Evolutionary conservation across 1,284 basidiomycete genomes (phyloP).

Genomic region (Boletus semigastroideus): DNA sequence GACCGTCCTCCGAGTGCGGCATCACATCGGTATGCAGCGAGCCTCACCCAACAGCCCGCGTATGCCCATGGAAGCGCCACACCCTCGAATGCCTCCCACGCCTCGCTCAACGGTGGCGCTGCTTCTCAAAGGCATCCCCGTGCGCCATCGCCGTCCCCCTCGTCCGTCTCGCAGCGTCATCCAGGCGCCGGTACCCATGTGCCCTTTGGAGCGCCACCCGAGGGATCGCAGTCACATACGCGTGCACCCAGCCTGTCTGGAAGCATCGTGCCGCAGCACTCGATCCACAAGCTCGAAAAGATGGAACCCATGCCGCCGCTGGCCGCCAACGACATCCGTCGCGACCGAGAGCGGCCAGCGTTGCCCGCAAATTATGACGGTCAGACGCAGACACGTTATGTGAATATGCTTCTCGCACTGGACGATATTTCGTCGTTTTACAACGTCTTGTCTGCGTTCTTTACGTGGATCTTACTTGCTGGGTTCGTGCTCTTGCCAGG

Average conservation of each 20-base stretch:
- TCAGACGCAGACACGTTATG: constrained; percentile 30
- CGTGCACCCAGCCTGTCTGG: constrained; percentile 7
- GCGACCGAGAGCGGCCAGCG: constrained; percentile 20
- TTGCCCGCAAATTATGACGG: constrained; percentile 27
- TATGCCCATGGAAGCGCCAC: constrained; percentile 28
- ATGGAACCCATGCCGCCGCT: constrained; percentile 1
- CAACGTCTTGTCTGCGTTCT: constrained; percentile 50
- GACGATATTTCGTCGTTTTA: constrained; percentile 35
- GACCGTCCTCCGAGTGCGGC: constrained; percentile 32
- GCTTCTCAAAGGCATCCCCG: constrained; percentile 16
- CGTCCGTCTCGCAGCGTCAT: constrained; percentile 5
- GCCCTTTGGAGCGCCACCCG: constrained; percentile 6
- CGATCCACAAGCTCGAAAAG: constrained; percentile 4
- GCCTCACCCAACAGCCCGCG: constrained; percentile 21
- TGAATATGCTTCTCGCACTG: constrained; percentile 34
- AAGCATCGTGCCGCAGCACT: neutral
- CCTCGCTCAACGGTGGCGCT: constrained; percentile 22
- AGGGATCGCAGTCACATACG: constrained; percentile 20
- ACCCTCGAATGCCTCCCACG: constrained; percentile 18
- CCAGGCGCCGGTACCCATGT: constrained; percentile 3
- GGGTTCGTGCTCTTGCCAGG: constrained; percentile 61
- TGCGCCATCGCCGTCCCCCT: constrained; percentile 8
- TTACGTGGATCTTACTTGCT: constrained; percentile 58
- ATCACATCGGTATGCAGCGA: constrained; percentile 33
- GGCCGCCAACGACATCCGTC: constrained; percentile 20